Percentiles rank a stretch among this genome's conserved stretches.
Conservation (phyloP, 768 basidiomycete genomes). For the Rhizopogon sp. region DNA sequence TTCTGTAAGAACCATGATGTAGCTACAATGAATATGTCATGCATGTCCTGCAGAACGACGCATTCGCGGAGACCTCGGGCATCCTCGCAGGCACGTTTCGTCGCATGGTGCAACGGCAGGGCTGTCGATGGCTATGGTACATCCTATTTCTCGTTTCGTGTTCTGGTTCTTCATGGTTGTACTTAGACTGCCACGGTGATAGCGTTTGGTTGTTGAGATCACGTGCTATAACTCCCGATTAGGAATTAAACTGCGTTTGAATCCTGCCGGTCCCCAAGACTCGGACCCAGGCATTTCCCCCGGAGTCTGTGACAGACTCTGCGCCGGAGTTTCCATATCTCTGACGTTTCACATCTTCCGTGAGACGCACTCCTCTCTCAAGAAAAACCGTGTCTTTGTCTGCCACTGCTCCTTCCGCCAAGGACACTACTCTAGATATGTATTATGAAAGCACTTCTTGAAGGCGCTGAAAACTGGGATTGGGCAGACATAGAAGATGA, state of each 20-base stretch:
- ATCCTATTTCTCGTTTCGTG: slow-evolving; percentile 86
- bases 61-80: slow-evolving; percentile 88
- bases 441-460: slow-evolving; percentile 46
- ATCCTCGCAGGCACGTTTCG: slow-evolving; percentile 90
- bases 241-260: no score
- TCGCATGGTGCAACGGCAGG: slow-evolving; percentile 88
- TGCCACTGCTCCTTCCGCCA: not conserved
- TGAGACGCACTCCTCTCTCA: slow-evolving; percentile 10
- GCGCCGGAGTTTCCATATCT: no score
- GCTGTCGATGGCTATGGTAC: slow-evolving; percentile 96
- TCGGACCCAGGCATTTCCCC: no score
- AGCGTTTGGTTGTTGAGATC: no score
- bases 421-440: slow-evolving; percentile 34
- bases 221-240: no score
- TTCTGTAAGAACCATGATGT: no score
- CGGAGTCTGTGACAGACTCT: not conserved
- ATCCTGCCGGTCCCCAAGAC: no score
- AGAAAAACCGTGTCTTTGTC: slow-evolving; percentile 9
- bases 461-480: slow-evolving; percentile 69
- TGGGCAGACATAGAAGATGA: slow-evolving; percentile 53
- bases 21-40: no score
- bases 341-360: slow-evolving; percentile 4
- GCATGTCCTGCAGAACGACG: slow-evolving; percentile 69
- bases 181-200: not conserved
- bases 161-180: slow-evolving; percentile 95